A percentile compares a stretch with the other conserved stretches of the same genome.
Evolutionary conservation across 1,139 yeast genomes (phyloP).

Genomic region (Yamadazyma atmosphaerica): DNA sequence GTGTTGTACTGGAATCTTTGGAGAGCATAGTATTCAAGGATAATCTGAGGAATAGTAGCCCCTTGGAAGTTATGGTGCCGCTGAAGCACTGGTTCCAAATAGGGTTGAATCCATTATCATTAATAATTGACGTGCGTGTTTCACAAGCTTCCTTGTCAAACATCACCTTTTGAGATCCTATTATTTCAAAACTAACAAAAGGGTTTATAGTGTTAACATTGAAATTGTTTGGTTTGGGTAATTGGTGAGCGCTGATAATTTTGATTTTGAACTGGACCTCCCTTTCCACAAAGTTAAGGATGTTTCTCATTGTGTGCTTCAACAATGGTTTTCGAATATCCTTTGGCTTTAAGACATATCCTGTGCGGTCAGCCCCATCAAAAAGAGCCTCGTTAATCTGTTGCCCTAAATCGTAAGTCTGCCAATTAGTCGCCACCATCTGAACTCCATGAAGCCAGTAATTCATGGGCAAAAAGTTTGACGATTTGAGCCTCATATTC

Average conservation of each 20-base stretch:
- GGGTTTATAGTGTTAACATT: slow-evolving; percentile 49
- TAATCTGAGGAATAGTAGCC: slow-evolving; percentile 36
- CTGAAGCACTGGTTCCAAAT: slow-evolving; percentile 63
- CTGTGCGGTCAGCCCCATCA: slow-evolving; percentile 54
- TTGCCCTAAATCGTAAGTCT: slow-evolving; percentile 85
- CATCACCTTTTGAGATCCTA: slow-evolving; percentile 36
- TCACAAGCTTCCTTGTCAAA: slow-evolving; percentile 21
- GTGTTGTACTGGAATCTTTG: slow-evolving; percentile 28
- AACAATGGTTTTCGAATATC: slow-evolving; percentile 36
- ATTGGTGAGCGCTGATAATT: slow-evolving; percentile 81
- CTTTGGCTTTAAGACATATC: slow-evolving; percentile 77
- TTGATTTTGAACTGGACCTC: slow-evolving; percentile 33
- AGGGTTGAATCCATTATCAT: slow-evolving; percentile 83
- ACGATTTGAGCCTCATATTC: slow-evolving; percentile 68
- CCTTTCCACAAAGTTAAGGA: slow-evolving; percentile 8
- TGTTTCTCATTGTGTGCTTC: slow-evolving; percentile 21
- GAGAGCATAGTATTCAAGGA: slow-evolving; percentile 22
- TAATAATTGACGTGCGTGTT: slow-evolving; percentile 36
- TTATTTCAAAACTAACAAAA: slow-evolving; percentile 55
- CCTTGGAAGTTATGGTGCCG: slow-evolving; percentile 41
- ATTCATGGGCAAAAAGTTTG: slow-evolving; percentile 74
- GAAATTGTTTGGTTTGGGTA: slow-evolving; percentile 59
- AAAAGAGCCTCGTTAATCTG: slow-evolving; percentile 89
- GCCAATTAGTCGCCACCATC: slow-evolving; percentile 98
- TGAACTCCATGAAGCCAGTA: slow-evolving; percentile 89